Base-by-base conservation (phyloP, 2,329 filamentous ascomycete genomes). In the Aspergillus ibericus region DNA sequence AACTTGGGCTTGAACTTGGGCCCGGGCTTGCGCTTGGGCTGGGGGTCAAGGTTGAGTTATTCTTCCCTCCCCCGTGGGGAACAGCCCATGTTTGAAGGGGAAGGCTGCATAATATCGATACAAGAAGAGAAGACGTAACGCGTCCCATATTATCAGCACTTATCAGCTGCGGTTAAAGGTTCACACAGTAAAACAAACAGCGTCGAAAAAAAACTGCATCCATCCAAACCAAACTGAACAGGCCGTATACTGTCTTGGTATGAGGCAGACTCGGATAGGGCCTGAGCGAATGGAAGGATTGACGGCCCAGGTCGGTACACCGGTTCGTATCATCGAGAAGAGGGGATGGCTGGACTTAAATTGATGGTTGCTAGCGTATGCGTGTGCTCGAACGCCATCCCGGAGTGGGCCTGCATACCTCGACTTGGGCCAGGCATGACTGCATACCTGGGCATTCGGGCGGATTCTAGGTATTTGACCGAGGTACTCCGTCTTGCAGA, bases 351-450 rank as follows among this genome's bases (percentile, higher is more conserved):
- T 29, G n/a, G 25, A 29, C 44, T 48, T 48, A 48, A 48, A 48
- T 32, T 16, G 27, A 10, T 9, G 25, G 3, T 32, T 29, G 7
- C 27, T 29, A 9, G 44, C 32, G 27, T 16, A 18, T 40, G 36
- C 18, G 15, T 47, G 6, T 20, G 38, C 38, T 22, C 42, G 12
- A 54, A 60, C 48, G 34, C 25, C 22, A 8, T 6, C 25, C 15
- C 25, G n/a, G 44, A 27, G 13, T 29, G 44, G 22, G 32, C 53
- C 35, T 53, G 56, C 61, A 63, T 63, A 56, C 61, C 46, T 56
- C 36, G 29, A 22, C 36, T 56, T 22, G 35, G 50, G 12, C 53
- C 6, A 53, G 49, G 20, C 52, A 53, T 59, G 50, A 49, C 25
- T 47, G 34, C 44, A 59, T 54, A 20, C 12, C 29, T 34, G 34